Conservation (phyloP, 176 grass and related monocot genomes). For the Oryza meridionalis region DNA sequence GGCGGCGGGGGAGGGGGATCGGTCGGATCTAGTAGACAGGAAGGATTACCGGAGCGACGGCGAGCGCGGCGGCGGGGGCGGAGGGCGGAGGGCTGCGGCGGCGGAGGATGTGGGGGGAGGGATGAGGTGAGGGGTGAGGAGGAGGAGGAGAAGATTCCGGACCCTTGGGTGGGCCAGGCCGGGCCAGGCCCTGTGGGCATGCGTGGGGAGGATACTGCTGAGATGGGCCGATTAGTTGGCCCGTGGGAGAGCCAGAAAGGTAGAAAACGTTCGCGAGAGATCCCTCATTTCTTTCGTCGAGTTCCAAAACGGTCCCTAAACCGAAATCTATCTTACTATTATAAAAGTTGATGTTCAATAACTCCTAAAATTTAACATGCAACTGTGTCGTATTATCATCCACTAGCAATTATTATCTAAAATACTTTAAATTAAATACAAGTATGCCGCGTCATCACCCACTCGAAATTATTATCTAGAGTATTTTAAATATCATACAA, state of each 20-base stretch:
- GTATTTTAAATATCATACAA: no score
- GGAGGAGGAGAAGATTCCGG: conserved; percentile 28
- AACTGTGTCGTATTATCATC: no score
- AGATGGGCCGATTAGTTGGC: neutral
- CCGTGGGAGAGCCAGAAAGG: neutral
- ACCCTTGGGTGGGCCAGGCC: neutral
- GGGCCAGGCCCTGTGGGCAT: neutral
- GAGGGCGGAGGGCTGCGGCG: neutral
- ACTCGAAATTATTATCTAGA: no score
- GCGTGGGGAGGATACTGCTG: neutral
- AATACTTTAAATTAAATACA: no score
- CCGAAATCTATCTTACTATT: no score
- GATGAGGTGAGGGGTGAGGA: neutral
- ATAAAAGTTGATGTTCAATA: no score
- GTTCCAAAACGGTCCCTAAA: no score
- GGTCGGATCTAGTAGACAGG: conserved; percentile 29
- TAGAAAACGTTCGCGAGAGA: no score
- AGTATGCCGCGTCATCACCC: no score
- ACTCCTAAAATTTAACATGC: no score
- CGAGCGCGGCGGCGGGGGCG: neutral
- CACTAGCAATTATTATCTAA: no score
- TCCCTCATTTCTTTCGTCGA: no score
- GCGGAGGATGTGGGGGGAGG: conserved; percentile 12
- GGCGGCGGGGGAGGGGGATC: neutral
- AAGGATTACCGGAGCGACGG: conserved; percentile 7